Percentiles rank a stretch among this genome's conserved stretches.
Conservation (phyloP, 148 eudicot genomes). For the Polygonum maritimum region DNA sequence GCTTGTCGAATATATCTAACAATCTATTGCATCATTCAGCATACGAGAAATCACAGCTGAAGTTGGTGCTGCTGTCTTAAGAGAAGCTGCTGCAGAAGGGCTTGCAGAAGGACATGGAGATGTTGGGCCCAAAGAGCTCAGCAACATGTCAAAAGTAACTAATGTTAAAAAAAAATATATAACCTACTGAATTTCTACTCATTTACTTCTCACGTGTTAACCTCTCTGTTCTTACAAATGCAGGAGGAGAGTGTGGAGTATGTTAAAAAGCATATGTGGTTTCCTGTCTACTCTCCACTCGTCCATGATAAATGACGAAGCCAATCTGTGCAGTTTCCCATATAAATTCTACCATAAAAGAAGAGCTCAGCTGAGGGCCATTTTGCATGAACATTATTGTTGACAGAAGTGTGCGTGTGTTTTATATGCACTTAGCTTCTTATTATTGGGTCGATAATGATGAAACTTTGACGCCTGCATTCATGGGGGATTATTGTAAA, state of each 20-base stretch:
- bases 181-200: background rate
- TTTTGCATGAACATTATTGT: background rate
- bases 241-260: constrained; percentile 69
- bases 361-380: background rate
- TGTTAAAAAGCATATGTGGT: constrained; percentile 85
- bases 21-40: constrained; percentile 32
- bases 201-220: background rate
- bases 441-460: background rate
- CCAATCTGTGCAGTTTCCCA: background rate
- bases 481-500: background rate
- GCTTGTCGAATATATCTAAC: background rate
- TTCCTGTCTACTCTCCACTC: constrained; percentile 81
- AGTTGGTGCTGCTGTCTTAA: constrained; percentile 84
- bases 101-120: constrained; percentile 89
- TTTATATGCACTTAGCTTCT: background rate
- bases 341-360: background rate
- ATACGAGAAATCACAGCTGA: constrained; percentile 91
- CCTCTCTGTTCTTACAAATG: constrained; percentile 11
- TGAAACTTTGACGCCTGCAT: background rate
- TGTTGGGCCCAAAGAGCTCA: constrained; percentile 65
- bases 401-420: background rate
- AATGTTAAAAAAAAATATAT: background rate
- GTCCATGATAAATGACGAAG: constrained; percentile 54
- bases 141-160: constrained; percentile 71
- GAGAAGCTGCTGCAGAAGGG: constrained; percentile 66